Evolutionary conservation across 1,139 yeast species (phyloP).

Genomic region (Arxiozyma heterogenica): DNA sequence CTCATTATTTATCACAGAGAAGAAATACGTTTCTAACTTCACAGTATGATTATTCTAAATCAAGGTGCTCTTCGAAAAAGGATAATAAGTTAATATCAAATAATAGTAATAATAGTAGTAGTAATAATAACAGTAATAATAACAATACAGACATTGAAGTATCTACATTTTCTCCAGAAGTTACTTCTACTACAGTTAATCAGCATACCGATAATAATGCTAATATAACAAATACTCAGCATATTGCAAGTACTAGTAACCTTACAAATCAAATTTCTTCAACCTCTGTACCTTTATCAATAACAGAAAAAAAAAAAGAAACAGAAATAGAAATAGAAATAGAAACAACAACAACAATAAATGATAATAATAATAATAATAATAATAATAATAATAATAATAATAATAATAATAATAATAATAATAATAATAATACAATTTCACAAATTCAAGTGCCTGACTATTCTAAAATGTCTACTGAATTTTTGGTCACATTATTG

Average conservation of each 20-base stretch:
- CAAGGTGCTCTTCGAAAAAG: conserved; percentile 24
- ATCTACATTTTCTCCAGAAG: conserved; percentile 16
- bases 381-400: no score
- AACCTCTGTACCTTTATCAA: conserved; percentile 13
- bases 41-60: conserved; percentile 27
- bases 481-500: conserved; percentile 30
- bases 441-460: conserved; percentile 24
- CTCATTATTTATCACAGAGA: conserved; percentile 26
- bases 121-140: not conserved
- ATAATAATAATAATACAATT: not conserved
- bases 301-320: no score
- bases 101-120: not conserved
- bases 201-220: not conserved
- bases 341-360: no score
- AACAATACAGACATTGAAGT: not conserved
- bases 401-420: conserved; percentile 1
- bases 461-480: conserved; percentile 27
- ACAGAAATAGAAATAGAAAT: no score
- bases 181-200: conserved; percentile 5
- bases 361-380: no score
- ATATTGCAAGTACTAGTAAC: not conserved
- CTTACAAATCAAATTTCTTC: conserved; percentile 1
- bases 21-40: conserved; percentile 26
- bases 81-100: not conserved
- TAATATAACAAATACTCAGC: not conserved